Percentiles rank a stretch among this genome's conserved stretches.
phyloP scores from a whole-genome alignment of 257 asterid genomes.

The Fraxinus quadrangulata region DNA sequence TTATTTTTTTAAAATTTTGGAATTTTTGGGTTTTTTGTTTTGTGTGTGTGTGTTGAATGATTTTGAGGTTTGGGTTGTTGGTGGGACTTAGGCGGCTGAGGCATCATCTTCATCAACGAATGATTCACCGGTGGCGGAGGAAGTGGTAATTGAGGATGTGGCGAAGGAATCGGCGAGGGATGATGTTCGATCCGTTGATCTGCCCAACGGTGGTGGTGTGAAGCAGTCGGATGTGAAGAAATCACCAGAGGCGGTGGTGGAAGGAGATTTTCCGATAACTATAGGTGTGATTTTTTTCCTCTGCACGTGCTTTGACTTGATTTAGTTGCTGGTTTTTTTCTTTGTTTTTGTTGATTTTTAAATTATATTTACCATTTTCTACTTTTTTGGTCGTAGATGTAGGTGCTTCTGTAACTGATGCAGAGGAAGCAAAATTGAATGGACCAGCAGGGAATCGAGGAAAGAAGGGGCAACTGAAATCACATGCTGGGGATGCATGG shows the following conservation, averaged over 20 bases:
- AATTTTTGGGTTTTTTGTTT: background rate
- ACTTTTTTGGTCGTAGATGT: constrained; percentile 14
- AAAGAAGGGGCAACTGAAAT: constrained; percentile 57
- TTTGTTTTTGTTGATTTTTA: background rate
- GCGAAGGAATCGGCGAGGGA: constrained; percentile 45
- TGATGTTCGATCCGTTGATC: constrained; percentile 73
- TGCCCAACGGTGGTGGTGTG: constrained; percentile 39
- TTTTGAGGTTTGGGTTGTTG: constrained; percentile 26
- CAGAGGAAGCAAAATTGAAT: constrained; percentile 45
- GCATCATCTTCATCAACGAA: constrained; percentile 62
- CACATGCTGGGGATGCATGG: constrained; percentile 69
- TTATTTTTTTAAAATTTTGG: background rate
- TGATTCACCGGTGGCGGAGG: constrained; percentile 48
- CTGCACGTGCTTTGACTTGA: constrained; percentile 31
- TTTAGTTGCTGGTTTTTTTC: constrained; percentile 25
- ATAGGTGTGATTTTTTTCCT: constrained; percentile 26
- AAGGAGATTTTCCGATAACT: constrained; percentile 44
- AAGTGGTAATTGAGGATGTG: constrained; percentile 31
- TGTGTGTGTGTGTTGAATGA: constrained; percentile 23
- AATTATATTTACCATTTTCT: constrained; percentile 3
- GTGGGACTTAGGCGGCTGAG: constrained; percentile 74
- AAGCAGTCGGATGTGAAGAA: constrained; percentile 51
- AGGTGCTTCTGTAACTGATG: constrained; percentile 47
- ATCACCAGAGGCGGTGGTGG: constrained; percentile 39
- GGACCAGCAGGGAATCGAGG: constrained; percentile 39